These are phyloP conservation scores for Colletotrichum tabaci DNA, from an alignment of 2,329 filamentous ascomycete genomes.

Conservation along the genomic window DNA sequence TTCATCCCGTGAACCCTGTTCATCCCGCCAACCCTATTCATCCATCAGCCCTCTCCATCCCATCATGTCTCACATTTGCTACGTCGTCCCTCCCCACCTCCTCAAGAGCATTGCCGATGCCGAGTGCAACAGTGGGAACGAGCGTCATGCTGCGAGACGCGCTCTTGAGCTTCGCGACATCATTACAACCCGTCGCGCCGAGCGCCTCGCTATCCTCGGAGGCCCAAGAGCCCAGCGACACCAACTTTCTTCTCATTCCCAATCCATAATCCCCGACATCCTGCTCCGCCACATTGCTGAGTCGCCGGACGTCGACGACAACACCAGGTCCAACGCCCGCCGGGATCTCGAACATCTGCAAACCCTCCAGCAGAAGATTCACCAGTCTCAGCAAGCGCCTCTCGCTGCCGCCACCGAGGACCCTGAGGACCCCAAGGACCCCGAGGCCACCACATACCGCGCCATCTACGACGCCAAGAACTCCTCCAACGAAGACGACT, in stretches of 20 bases:
- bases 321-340: slow-evolving; percentile 54
- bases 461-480: slow-evolving; percentile 62
- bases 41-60: no score
- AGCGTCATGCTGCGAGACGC: slow-evolving; percentile 54
- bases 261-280: slow-evolving; percentile 25
- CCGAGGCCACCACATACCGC: slow-evolving; percentile 53
- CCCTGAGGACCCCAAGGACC: slow-evolving; percentile 44
- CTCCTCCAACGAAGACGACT: slow-evolving; percentile 51
- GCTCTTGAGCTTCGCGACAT: slow-evolving; percentile 54
- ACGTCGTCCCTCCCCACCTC: slow-evolving; percentile 63
- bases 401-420: slow-evolving; percentile 44
- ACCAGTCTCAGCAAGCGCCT: slow-evolving; percentile 48
- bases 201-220: slow-evolving; percentile 53
- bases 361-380: slow-evolving; percentile 48
- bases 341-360: slow-evolving; percentile 57
- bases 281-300: slow-evolving; percentile 27
- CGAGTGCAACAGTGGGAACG: slow-evolving; percentile 52
- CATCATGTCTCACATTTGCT: slow-evolving; percentile 49
- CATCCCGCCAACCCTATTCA: no score
- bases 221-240: slow-evolving; percentile 50
- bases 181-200: slow-evolving; percentile 50
- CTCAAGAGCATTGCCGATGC: slow-evolving; percentile 60
- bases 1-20: no score
- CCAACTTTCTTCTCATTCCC: slow-evolving; percentile 25
- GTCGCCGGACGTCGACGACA: slow-evolving; percentile 53